Evolutionary conservation across 768 basidiomycete species (phyloP).

Genomic region (Trametes gibbosa): DNA sequence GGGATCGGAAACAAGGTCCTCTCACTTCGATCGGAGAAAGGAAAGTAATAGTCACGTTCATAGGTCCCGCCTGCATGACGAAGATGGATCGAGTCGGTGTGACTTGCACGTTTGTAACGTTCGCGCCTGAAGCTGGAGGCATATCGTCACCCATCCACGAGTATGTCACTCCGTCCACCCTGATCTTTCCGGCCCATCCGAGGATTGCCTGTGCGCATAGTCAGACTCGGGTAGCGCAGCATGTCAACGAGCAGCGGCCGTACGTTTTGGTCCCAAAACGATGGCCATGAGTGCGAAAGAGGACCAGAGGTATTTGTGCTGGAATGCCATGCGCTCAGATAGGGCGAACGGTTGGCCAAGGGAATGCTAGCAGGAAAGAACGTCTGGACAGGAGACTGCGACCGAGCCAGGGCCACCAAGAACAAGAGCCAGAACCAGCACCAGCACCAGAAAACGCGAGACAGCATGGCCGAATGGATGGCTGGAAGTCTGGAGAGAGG

Average conservation of each 20-base stretch:
- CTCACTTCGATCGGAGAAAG: slow-evolving; percentile 39
- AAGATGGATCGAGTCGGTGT: slow-evolving; percentile 38
- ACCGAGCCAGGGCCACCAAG: not conserved
- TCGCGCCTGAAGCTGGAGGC: not conserved
- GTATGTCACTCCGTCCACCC: slow-evolving; percentile 20
- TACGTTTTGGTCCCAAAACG: slow-evolving; percentile 17
- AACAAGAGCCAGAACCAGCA: not conserved
- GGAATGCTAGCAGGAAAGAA: slow-evolving; percentile 26
- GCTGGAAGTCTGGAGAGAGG: not conserved
- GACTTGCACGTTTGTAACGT: slow-evolving; percentile 25
- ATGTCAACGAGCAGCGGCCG: not conserved
- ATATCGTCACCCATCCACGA: slow-evolving; percentile 16
- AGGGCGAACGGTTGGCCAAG: slow-evolving; percentile 28
- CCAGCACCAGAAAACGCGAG: not conserved
- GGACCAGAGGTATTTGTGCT: slow-evolving; percentile 1
- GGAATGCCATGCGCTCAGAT: slow-evolving; percentile 23
- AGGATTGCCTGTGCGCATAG: not conserved
- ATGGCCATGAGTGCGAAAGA: slow-evolving; percentile 16
- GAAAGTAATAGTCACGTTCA: slow-evolving; percentile 37
- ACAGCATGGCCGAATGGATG: not conserved
- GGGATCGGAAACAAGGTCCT: too few species aligned
- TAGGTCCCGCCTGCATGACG: slow-evolving; percentile 33
- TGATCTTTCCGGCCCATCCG: slow-evolving; percentile 22
- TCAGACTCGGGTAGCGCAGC: not conserved
- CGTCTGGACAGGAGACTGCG: slow-evolving; percentile 7